Base-by-base conservation (phyloP, 495 filamentous ascomycete species). In the Trichodelitschia bisporula region DNA sequence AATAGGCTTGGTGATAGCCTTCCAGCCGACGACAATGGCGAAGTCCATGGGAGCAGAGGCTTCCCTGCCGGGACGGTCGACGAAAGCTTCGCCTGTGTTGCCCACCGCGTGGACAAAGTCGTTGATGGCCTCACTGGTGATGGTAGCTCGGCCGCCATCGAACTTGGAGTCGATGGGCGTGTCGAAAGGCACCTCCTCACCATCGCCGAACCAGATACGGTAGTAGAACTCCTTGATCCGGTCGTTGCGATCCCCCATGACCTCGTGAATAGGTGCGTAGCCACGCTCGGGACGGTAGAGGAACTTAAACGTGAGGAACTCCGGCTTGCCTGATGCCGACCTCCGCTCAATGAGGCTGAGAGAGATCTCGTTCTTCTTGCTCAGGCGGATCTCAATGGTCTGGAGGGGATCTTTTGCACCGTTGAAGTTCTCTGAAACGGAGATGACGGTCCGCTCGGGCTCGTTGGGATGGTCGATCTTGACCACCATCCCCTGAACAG, bases 201-300 rank as follows among this genome's bases (percentile, higher is more conserved):
- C 69, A 6, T 6, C 6, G 11, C 82, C 89, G 41, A 97, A 97
- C 86, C 86, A 92, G 36, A 84, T 68, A 19, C 69, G 66, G 63
- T 89, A 92, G 61, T 97, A 97, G 49, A 95, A 97, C 51, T 86
- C 69, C 55, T 92, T 93, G 61, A 97, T 92, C 30, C 77, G 69
- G 42, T 92, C 78, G 42, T 95, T 95, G 47, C 86, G 77, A 35
- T 59, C 72, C 30, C 82, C 64, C 83, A 93, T 95, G 30, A 95
- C 72, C 48, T 97, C 86, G 29, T 73, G 69, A 40, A 97, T 89
- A 4, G 86, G 86, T 11, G 86, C 84, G 46, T 89, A 95, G 17
- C 86, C 86, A 23, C 75, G 69, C 51, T 92, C 82, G 1, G 86
- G 89, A 42, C 77, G 76, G 47, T 95, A 97, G 1, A 66, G 77